A percentile compares a stretch with the other conserved stretches of the same genome.
Evolutionary conservation across 192 early-diverging fungal species (phyloP).

Genomic region (Podila minutissima): DNA sequence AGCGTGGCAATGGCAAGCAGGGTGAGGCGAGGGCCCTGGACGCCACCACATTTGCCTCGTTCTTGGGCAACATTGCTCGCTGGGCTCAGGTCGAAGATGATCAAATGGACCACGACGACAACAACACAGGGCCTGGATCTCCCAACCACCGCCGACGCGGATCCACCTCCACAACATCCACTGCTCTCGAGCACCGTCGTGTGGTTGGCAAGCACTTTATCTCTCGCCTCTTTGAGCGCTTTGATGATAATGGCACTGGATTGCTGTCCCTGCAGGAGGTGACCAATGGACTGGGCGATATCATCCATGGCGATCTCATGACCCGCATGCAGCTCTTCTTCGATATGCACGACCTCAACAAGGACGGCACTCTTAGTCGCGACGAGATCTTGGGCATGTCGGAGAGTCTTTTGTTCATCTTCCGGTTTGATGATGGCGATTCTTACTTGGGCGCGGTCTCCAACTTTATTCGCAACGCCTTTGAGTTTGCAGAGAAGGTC

Average conservation of each 20-base stretch:
- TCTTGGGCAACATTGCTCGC: slow-evolving; percentile 73
- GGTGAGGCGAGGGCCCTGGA: slow-evolving; percentile 63
- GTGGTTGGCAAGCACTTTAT: slow-evolving; percentile 53
- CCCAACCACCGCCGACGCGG: slow-evolving; percentile 40
- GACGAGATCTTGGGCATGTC: slow-evolving; percentile 87
- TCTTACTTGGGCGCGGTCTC: slow-evolving; percentile 66
- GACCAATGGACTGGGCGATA: slow-evolving; percentile 78
- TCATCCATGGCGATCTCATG: slow-evolving; percentile 82
- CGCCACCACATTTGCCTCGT: slow-evolving; percentile 78
- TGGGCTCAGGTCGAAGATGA: slow-evolving; percentile 67
- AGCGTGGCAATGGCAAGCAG: slow-evolving; percentile 39
- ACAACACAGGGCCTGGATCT: neutral
- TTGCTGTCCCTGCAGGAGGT: slow-evolving; percentile 82
- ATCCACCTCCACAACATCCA: slow-evolving; percentile 33
- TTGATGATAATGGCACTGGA: slow-evolving; percentile 61
- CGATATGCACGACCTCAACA: slow-evolving; percentile 78
- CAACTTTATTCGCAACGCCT: slow-evolving; percentile 70
- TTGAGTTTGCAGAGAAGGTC: slow-evolving; percentile 60
- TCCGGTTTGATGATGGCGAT: slow-evolving; percentile 66
- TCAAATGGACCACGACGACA: slow-evolving; percentile 32
- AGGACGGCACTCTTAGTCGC: slow-evolving; percentile 70
- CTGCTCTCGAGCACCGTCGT: slow-evolving; percentile 37
- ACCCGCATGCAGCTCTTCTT: slow-evolving; percentile 86
- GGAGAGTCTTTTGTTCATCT: slow-evolving; percentile 86
- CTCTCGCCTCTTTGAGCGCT: slow-evolving; percentile 57